Base-by-base conservation (phyloP, 257 asterid species). In the Oldenlandia corymbosa region DNA sequence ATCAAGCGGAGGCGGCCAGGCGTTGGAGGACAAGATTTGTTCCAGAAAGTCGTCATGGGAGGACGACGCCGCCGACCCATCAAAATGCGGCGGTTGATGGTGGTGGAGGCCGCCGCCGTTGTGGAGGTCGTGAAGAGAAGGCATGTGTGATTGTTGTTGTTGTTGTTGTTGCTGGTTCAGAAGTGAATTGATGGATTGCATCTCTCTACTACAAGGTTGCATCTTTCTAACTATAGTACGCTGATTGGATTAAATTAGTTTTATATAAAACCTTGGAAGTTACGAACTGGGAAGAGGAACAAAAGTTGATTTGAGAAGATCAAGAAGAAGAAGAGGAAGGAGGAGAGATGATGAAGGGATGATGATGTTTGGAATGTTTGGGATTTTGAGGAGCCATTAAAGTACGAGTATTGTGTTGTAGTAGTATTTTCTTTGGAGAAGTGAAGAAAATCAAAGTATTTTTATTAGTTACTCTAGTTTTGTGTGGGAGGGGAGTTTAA, bases 41-140 rank as follows among this genome's bases (percentile, higher is more conserved):
- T 90, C 90, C 21, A 87, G 90, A 34, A 90, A 90, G 47, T 85
- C 95, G 36, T 85, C 94, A 43, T 81, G 84, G 26, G 92, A 69
- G 60, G 86, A 69, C 52, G 86, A 74, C 23, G 75, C 53, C 84
- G 79, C 75, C 53, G 17, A 83, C 17, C 5, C 6, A 34, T 90
- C 94, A 75, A 83, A 84, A 24, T 76, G 84, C 58, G 68, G 80
- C 49, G 67, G 67, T 9, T 71, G 75, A 2, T 64, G 74, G 37
- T 79, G 39, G 39, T 34, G 39, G 39, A 68, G 75, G 3, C 60
- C 72, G 37, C 77, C 70, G 52, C 50, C 74, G 49, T 71, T 64
- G 43, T 76, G 82, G 50, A 75, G 76, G 52, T 83, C 91, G 52
- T 77, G 82, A 34, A 83, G 86, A 34, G 85, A 69, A 39, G n/a